Percentiles rank a stretch among this genome's conserved stretches.
These are phyloP conservation scores for Saksenaea oblongispora DNA, from an alignment of 371 early-diverging fungal genomes.

Conservation along the genomic window DNA sequence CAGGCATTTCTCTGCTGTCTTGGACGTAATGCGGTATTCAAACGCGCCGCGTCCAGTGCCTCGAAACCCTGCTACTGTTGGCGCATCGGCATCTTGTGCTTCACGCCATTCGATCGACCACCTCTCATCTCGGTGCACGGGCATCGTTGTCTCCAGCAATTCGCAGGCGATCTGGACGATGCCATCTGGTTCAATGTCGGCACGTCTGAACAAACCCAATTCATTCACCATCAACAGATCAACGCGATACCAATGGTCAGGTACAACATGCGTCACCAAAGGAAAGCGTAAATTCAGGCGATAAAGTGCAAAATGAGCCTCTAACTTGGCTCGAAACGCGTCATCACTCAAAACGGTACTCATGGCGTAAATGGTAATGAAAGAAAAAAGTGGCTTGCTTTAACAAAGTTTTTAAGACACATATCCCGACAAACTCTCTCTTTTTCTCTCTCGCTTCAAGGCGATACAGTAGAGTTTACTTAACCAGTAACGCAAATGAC, in stretches of 20 bases:
- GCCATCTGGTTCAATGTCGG: constrained; percentile 40
- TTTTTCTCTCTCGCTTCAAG: not conserved
- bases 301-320: constrained; percentile 47
- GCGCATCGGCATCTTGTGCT: not conserved
- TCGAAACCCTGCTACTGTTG: constrained; percentile 40
- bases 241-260: constrained; percentile 40
- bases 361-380: not conserved
- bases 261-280: constrained; percentile 20
- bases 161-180: constrained; percentile 27
- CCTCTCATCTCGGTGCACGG: constrained; percentile 9
- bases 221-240: constrained; percentile 47
- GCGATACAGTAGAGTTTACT: not conserved
- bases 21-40: constrained; percentile 37
- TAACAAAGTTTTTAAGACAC: too few relatives aligned
- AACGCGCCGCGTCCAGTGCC: constrained; percentile 49
- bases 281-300: constrained; percentile 44
- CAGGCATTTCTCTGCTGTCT: not conserved
- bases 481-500: constrained; percentile 61
- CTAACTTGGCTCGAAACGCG: constrained; percentile 40
- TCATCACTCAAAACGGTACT: constrained; percentile 20
- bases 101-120: constrained; percentile 11
- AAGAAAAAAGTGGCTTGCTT: not conserved
- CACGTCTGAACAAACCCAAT: constrained; percentile 39
- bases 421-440: not conserved
- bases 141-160: constrained; percentile 18